phyloP scores from a whole-genome alignment of 352 stramenopile species.

The Phytophthora pseudosyringae region DNA sequence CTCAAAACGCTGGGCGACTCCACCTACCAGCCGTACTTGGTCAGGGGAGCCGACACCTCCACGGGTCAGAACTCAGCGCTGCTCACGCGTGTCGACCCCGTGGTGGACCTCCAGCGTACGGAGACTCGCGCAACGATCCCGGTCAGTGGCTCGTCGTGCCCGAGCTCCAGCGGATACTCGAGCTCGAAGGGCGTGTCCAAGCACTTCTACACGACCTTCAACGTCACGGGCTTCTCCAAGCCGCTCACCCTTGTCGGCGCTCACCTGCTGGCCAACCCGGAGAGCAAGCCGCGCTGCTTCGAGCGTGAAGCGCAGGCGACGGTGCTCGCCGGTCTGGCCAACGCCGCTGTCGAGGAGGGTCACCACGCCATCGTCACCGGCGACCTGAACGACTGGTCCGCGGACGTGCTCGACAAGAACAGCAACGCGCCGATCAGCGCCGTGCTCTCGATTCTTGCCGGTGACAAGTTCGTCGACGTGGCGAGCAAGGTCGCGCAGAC shows the following conservation, averaged over 20 bases:
- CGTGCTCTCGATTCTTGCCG: constrained; percentile 55
- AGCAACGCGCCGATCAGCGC: constrained; percentile 63
- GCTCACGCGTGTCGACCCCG: constrained; percentile 68
- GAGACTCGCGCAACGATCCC: constrained; percentile 42
- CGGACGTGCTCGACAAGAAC: constrained; percentile 61
- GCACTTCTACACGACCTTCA: constrained; percentile 78
- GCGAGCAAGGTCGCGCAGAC: constrained; percentile 44
- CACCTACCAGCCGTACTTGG: constrained; percentile 71
- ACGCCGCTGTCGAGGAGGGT: constrained; percentile 43
- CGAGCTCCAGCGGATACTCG: constrained; percentile 43
- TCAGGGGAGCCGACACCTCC: constrained; percentile 61
- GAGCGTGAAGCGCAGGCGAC: constrained; percentile 71
- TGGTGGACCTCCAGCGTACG: constrained; percentile 53
- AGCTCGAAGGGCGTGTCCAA: constrained; percentile 66
- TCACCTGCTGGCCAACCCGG: constrained; percentile 67
- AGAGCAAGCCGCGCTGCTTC: constrained; percentile 60
- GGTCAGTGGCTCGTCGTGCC: constrained; percentile 62
- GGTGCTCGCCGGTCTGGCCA: constrained; percentile 52
- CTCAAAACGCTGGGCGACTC: constrained; percentile 51
- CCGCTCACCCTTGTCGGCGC: constrained; percentile 69
- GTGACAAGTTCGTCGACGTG: constrained; percentile 53
- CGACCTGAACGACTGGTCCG: constrained; percentile 76
- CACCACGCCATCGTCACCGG: constrained; percentile 72
- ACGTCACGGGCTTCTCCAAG: constrained; percentile 67
- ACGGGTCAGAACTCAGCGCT: constrained; percentile 76